phyloP scores from a whole-genome alignment of 2,329 filamentous ascomycete species.

The Basipetospora chlamydospora region DNA sequence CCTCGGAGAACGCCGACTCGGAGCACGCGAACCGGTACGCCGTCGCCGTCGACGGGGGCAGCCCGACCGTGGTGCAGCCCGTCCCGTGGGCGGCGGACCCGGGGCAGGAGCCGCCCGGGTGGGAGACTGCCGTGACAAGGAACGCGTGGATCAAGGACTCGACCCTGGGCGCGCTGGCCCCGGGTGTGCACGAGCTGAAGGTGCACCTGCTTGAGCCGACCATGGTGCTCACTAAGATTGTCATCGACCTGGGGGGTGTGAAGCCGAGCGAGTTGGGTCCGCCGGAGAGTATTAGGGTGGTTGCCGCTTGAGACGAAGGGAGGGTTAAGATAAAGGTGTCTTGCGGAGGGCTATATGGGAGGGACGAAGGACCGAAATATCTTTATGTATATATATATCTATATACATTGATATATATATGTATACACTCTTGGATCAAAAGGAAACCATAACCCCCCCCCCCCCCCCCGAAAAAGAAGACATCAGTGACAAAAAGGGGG shows the following conservation, averaged over 20 bases:
- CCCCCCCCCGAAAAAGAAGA: too few relatives aligned
- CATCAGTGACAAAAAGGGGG: too few relatives aligned
- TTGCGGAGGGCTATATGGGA: too few relatives aligned
- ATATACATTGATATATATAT: too few relatives aligned
- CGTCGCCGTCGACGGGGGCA: constrained; percentile 19
- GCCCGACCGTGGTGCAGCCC: constrained; percentile 23
- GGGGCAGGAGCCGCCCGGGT: constrained; percentile 23
- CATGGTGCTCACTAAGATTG: constrained; percentile 39
- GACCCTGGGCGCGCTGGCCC: constrained; percentile 22
- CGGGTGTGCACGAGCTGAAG: constrained; percentile 32
- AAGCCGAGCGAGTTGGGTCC: constrained; percentile 40
- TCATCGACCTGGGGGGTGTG: constrained; percentile 40
- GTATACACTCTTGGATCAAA: too few relatives aligned
- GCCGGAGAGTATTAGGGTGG: constrained; percentile 29
- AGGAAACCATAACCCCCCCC: too few relatives aligned
- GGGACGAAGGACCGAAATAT: too few relatives aligned
- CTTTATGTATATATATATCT: too few relatives aligned
- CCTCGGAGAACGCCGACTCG: constrained; percentile 36
- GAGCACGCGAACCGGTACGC: constrained; percentile 35
- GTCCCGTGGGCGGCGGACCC: constrained; percentile 25
- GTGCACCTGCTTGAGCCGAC: constrained; percentile 37
- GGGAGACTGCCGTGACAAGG: constrained; percentile 28
- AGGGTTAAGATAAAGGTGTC: neutral
- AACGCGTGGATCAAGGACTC: constrained; percentile 32
- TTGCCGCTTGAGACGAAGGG: neutral